These are phyloP conservation scores for Penicillium expansum DNA, from an alignment of 2,329 filamentous ascomycete genomes.

Conservation along the genomic window DNA sequence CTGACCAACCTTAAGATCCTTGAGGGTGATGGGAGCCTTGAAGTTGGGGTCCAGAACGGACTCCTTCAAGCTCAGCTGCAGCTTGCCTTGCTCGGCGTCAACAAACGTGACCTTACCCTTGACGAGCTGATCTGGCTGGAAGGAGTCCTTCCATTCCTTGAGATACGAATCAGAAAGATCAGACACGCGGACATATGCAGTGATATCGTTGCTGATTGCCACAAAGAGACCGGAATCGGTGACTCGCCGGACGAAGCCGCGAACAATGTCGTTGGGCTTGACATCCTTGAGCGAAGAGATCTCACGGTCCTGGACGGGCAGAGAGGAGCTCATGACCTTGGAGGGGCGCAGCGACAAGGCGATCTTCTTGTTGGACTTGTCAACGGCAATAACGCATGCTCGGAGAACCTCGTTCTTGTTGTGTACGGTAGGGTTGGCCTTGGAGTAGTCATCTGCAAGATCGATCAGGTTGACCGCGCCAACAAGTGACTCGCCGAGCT, in stretches of 20 bases:
- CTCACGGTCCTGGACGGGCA: conserved; percentile 77
- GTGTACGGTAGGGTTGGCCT: conserved; percentile 71
- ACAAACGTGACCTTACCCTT: conserved; percentile 77
- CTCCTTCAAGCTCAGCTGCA: conserved; percentile 83
- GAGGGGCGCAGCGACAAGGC: conserved; percentile 81
- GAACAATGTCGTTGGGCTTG: conserved; percentile 72
- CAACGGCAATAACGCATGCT: conserved; percentile 78
- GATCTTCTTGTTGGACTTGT: conserved; percentile 79
- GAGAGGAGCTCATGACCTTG: conserved; percentile 79
- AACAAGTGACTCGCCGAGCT: conserved; percentile 75
- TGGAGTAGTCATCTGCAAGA: conserved; percentile 78
- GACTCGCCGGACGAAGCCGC: conserved; percentile 90
- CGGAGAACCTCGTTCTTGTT: conserved; percentile 83
- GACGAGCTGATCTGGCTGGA: conserved; percentile 85
- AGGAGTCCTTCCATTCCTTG: conserved; percentile 92
- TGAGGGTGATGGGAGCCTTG: conserved; percentile 67
- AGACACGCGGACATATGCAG: conserved; percentile 77
- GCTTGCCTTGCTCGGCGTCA: conserved; percentile 64
- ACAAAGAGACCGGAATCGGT: conserved; percentile 88
- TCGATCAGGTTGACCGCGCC: conserved; percentile 81
- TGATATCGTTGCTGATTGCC: conserved; percentile 74
- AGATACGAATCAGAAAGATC: conserved; percentile 88
- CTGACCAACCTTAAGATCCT: conserved; percentile 76
- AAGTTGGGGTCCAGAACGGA: conserved; percentile 80
- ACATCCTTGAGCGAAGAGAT: conserved; percentile 70